Evolutionary conservation across 1,139 yeast species (phyloP), one percentile per base, ranked within the genome.

Genomic region (Candida freyschussii): DNA sequence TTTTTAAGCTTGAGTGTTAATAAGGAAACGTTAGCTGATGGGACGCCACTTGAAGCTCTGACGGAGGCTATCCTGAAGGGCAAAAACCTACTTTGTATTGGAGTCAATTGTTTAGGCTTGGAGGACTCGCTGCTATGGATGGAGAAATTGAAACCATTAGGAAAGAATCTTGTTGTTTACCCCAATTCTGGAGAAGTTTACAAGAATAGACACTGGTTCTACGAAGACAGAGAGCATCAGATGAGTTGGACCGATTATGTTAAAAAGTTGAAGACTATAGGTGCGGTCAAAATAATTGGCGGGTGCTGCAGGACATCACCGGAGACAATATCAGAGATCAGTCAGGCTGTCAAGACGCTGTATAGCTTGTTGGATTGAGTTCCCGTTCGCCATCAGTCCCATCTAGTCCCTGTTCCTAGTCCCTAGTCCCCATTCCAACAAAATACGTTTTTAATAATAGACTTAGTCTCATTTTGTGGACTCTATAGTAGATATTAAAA

Each of bases 291-390:
- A 11, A 51, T 69, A 11, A 55, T 75, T 25, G 82, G 82, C 3
- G 80, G 80, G 2, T 75, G 82, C 45, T 75, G 82, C 41, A 60
- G 78, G 32, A 72, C 77, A 2, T 65, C 69, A 1, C 74, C 77
- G 1, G 41, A 43, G 7, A 26, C 17, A 9, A 44, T 42, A 9
- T 16, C 13, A 2, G 29, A 27, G 24, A 34, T 44, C 12, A 21
- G 24, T 8, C 14, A 4, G 6, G 32, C 39, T 7, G 26, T 39
- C 2, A 24, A 24, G 5, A 13, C 21, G 26, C 17, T 17, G n/a
- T n/a, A n/a, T n/a, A n/a, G n/a, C n/a, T n/a, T n/a, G n/a, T n/a
- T n/a, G n/a, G n/a, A n/a, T n/a, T n/a, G n/a, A n/a, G n/a, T n/a
- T n/a, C n/a, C n/a, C n/a, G n/a, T n/a, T n/a, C n/a, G n/a, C n/a